Percentiles rank a stretch among this genome's conserved stretches.
Evolutionary conservation across 495 filamentous ascomycete species (phyloP).

Genomic region (Penicillium simplicissimum): DNA sequence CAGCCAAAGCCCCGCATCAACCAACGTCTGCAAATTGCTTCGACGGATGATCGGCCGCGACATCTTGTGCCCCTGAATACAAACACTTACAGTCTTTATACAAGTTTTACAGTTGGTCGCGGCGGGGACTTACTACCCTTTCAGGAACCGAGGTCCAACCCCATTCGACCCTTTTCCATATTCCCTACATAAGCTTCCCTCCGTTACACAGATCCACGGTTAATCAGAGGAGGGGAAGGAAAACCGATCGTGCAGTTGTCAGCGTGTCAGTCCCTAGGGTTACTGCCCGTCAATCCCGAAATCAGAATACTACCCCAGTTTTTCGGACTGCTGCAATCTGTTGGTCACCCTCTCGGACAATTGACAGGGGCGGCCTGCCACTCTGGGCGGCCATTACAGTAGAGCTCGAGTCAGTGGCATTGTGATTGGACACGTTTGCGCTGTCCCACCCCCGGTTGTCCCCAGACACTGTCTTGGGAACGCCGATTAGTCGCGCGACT

Average conservation of each 20-base stretch:
- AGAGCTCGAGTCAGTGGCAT: neutral
- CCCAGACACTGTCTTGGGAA: neutral
- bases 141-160: constrained; percentile 28
- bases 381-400: neutral
- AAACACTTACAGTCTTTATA: neutral
- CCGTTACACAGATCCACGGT: constrained; percentile 29
- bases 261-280: constrained; percentile 6
- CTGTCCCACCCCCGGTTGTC: constrained; percentile 2
- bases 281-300: neutral
- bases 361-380: neutral
- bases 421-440: neutral
- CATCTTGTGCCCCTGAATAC: constrained; percentile 10
- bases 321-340: constrained; percentile 19
- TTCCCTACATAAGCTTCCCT: constrained; percentile 8
- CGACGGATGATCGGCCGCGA: constrained; percentile 17
- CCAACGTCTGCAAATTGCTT: constrained; percentile 7
- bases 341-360: neutral
- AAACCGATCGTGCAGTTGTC: constrained; percentile 21
- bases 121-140: constrained; percentile 17
- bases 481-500: neutral
- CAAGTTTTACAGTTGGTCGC: neutral
- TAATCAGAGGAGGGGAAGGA: constrained; percentile 17
- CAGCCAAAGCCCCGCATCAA: constrained; percentile 13
- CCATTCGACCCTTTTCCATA: neutral
- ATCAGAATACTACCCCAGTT: constrained; percentile 23